These are phyloP conservation scores for Hemileccinum rubropunctum DNA, from an alignment of 768 basidiomycete species.

Conservation along the genomic window DNA sequence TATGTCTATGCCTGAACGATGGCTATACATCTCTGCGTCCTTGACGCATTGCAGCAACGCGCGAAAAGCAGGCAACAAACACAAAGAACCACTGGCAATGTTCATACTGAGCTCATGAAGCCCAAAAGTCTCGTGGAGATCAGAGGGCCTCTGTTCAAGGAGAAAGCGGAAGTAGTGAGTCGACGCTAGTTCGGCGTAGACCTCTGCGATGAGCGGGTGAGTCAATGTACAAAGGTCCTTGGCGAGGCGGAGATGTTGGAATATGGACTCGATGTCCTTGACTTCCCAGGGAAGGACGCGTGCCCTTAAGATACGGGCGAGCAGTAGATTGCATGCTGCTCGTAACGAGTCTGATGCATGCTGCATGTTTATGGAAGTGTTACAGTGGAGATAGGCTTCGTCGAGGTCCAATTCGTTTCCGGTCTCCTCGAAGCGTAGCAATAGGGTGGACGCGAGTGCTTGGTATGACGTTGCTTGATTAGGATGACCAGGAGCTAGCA, in stretches of 20 bases:
- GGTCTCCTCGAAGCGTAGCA: constrained; percentile 21
- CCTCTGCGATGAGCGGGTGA: constrained; percentile 18
- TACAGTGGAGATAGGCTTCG: constrained; percentile 20
- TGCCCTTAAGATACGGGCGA: constrained; percentile 20
- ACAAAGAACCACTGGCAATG: constrained; percentile 11
- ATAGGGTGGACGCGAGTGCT: constrained; percentile 20
- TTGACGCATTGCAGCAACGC: constrained; percentile 23
- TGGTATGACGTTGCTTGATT: constrained; percentile 14
- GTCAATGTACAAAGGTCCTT: constrained; percentile 20
- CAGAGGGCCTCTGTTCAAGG: constrained; percentile 12
- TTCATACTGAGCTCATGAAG: constrained; percentile 23
- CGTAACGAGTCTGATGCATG: constrained; percentile 9
- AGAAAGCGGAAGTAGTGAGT: constrained; percentile 26
- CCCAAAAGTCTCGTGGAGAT: constrained; percentile 25
- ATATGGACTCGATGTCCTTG: constrained; percentile 25
- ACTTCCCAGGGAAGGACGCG: constrained; percentile 25
- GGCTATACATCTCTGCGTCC: constrained; percentile 20
- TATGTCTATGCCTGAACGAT: constrained; percentile 28
- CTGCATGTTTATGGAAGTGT: constrained; percentile 3
- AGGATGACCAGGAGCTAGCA: constrained; percentile 12
- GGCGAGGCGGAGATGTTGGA: constrained; percentile 24
- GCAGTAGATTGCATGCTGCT: constrained; percentile 16
- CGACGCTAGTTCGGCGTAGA: constrained; percentile 25
- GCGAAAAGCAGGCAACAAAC: constrained; percentile 17
- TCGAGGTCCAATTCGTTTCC: constrained; percentile 30